Conservation (phyloP, 192 early-diverging fungal genomes). For the Coemansia sp. region DNA sequence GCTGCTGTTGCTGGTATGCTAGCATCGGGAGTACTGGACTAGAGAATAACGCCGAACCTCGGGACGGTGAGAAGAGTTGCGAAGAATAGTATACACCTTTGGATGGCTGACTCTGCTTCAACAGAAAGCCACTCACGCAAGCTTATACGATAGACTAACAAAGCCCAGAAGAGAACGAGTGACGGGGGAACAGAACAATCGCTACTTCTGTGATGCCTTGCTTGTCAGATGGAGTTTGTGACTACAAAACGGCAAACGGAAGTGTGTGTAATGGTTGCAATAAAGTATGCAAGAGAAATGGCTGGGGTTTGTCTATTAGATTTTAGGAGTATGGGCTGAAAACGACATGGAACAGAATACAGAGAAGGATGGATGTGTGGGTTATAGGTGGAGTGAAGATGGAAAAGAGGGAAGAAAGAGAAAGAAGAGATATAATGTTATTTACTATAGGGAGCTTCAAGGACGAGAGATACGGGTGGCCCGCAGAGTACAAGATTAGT, state of each 20-base stretch:
- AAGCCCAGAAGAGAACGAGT: slow-evolving; percentile 10
- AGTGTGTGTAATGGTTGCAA: slow-evolving; percentile 5
- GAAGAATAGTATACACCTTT: slow-evolving; percentile 4
- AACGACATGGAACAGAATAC: slow-evolving; percentile 7
- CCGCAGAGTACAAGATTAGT: too few species aligned
- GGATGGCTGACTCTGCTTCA: slow-evolving; percentile 4
- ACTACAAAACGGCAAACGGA: slow-evolving; percentile 5
- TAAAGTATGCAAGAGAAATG: slow-evolving; percentile 2
- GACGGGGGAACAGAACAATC: slow-evolving; percentile 3
- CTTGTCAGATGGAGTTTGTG: not conserved
- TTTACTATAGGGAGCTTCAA: not conserved
- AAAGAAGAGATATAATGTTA: not conserved
- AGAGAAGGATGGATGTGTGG: not conserved
- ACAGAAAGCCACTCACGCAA: slow-evolving; percentile 5
- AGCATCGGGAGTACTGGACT: slow-evolving; percentile 31
- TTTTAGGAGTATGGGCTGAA: not conserved
- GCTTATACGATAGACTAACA: slow-evolving; percentile 5
- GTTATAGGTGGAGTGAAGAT: not conserved
- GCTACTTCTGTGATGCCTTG: slow-evolving; percentile 4
- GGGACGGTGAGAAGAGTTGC: not conserved
- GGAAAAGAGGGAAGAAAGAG: too few species aligned
- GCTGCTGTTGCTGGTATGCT: slow-evolving; percentile 43
- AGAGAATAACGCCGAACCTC: not conserved
- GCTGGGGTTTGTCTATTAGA: not conserved
- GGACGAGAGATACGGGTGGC: not conserved